Conservation (phyloP, 2,329 filamentous ascomycete species). For the Arachnomyces sp. region DNA sequence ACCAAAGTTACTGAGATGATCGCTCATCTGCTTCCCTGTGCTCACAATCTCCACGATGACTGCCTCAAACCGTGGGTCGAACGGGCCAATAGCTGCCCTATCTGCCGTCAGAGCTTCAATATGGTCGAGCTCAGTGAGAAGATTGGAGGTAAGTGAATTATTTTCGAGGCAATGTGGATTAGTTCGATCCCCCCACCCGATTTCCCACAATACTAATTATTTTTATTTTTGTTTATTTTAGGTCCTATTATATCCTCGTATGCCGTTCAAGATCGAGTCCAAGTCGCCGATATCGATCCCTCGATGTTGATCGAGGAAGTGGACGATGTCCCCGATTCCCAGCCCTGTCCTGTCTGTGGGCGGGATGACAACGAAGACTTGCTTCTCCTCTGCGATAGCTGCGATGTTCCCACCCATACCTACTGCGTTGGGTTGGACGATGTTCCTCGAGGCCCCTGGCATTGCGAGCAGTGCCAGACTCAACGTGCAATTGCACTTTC, state of each 20-base stretch:
- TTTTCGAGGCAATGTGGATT: constrained; percentile 9
- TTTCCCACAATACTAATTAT: background rate
- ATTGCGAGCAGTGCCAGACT: constrained; percentile 70
- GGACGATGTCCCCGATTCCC: constrained; percentile 55
- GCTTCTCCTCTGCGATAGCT: constrained; percentile 82
- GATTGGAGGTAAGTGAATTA: constrained; percentile 60
- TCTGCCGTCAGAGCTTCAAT: constrained; percentile 89
- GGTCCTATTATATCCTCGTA: constrained; percentile 52
- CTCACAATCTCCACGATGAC: constrained; percentile 84
- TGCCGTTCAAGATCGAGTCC: constrained; percentile 45
- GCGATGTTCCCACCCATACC: constrained; percentile 82
- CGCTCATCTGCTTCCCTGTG: constrained; percentile 64
- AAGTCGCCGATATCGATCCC: constrained; percentile 68
- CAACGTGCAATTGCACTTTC: constrained; percentile 34
- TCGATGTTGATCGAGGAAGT: constrained; percentile 64
- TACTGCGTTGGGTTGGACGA: constrained; percentile 78
- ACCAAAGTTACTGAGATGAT: constrained; percentile 43
- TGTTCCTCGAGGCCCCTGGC: constrained; percentile 74
- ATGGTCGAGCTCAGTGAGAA: constrained; percentile 73
- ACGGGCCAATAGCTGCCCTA: constrained; percentile 94
- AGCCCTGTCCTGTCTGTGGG: constrained; percentile 78
- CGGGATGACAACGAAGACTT: constrained; percentile 72
- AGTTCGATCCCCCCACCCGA: background rate
- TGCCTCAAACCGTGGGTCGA: constrained; percentile 93
- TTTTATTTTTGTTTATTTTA: constrained; percentile 19